A percentile compares a stretch with the other conserved stretches of the same genome.
phyloP scores from a whole-genome alignment of 2,329 filamentous ascomycete species.

The Xylaria sp. region DNA sequence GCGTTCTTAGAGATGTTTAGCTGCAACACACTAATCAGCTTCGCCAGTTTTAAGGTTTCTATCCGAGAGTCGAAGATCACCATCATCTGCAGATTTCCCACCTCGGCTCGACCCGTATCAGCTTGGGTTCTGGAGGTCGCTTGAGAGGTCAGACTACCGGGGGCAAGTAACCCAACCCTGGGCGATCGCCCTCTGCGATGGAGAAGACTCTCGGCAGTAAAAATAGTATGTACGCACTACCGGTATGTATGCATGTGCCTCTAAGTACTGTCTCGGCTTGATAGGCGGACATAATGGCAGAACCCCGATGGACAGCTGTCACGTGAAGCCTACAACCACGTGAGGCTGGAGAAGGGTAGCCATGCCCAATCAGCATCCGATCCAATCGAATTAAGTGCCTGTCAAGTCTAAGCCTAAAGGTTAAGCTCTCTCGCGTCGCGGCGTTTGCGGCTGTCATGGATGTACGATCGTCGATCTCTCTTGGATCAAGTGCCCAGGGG shows the following conservation, averaged over 20 bases:
- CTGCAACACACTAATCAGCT: constrained; percentile 8
- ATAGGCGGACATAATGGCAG: constrained; percentile 9
- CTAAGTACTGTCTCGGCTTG: constrained; percentile 5
- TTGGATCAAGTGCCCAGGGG: constrained; percentile 23
- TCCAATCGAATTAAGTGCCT: not conserved
- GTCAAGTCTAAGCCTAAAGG: not conserved
- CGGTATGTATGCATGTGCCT: too few relatives aligned
- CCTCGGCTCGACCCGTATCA: constrained; percentile 23
- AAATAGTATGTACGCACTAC: not conserved
- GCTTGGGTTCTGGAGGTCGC: not conserved
- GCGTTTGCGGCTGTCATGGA: not conserved
- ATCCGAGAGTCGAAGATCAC: constrained; percentile 23
- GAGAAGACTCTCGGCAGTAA: constrained; percentile 3
- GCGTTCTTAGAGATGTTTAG: constrained; percentile 2
- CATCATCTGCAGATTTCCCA: constrained; percentile 9
- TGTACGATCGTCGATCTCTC: constrained; percentile 25
- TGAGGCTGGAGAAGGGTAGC: constrained; percentile 22
- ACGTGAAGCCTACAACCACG: constrained; percentile 35
- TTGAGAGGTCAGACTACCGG: not conserved
- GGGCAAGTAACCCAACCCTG: constrained; percentile 7
- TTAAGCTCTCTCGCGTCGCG: not conserved
- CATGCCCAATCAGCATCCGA: constrained; percentile 31
- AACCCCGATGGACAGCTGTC: constrained; percentile 18
- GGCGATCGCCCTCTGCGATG: constrained; percentile 1
- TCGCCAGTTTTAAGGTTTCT: constrained; percentile 26